Conservation (phyloP, 1,284 basidiomycete genomes). For the Ustilago nuda region DNA sequence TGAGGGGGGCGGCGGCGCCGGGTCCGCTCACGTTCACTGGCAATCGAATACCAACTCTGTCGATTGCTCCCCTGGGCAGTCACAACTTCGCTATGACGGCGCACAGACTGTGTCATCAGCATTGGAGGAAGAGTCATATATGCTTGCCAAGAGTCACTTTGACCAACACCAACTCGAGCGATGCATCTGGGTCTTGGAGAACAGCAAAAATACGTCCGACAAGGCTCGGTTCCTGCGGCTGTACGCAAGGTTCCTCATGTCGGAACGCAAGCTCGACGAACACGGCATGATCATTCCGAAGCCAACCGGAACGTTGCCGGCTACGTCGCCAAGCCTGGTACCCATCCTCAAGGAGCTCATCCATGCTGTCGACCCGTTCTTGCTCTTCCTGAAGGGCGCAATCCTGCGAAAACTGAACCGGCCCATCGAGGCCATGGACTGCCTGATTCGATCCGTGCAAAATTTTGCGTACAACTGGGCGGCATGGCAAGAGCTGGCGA, state of each 20-base stretch:
- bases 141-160: slow-evolving; percentile 81
- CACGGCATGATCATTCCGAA: slow-evolving; percentile 55
- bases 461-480: slow-evolving; percentile 96
- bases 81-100: slow-evolving; percentile 14
- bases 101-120: neutral
- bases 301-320: slow-evolving; percentile 47
- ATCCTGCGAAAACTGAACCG: slow-evolving; percentile 66
- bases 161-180: slow-evolving; percentile 84
- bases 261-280: slow-evolving; percentile 57
- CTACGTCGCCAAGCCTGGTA: slow-evolving; percentile 47
- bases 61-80: slow-evolving; percentile 37
- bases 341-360: slow-evolving; percentile 61
- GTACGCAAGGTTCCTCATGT: slow-evolving; percentile 81
- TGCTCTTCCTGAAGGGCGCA: slow-evolving; percentile 67
- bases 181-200: slow-evolving; percentile 73
- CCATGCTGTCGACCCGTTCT: slow-evolving; percentile 55
- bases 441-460: slow-evolving; percentile 80
- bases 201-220: slow-evolving; percentile 23
- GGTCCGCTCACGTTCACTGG: slow-evolving; percentile 53
- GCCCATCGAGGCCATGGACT: slow-evolving; percentile 81
- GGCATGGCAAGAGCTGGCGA: slow-evolving; percentile 75
- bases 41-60: slow-evolving; percentile 49
- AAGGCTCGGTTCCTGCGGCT: slow-evolving; percentile 82
- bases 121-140: slow-evolving; percentile 72
- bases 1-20: slow-evolving; percentile 31